Evolutionary conservation across 2,329 filamentous ascomycete species (phyloP).

Genomic region (Sordariomycetes sp.): DNA sequence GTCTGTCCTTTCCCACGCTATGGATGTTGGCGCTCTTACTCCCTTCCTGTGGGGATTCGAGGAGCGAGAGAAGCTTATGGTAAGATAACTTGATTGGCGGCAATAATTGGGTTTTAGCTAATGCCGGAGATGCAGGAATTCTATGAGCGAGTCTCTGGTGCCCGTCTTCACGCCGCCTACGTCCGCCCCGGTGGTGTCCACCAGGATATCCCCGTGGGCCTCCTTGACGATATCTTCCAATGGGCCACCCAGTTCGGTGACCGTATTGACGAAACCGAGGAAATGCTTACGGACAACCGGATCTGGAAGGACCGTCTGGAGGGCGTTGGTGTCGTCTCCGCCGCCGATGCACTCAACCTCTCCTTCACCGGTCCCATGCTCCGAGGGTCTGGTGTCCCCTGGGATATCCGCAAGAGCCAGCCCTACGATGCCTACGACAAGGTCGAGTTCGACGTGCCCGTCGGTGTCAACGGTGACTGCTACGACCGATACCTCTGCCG

Average conservation of each 20-base stretch:
- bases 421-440: conserved; percentile 97
- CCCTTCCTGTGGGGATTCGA: conserved; percentile 99
- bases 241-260: conserved; percentile 99
- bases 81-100: conserved; percentile 31
- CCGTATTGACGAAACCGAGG: conserved; percentile 96
- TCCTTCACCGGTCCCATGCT: conserved; percentile 97
- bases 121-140: conserved; percentile 65
- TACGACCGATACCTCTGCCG: conserved; percentile 98
- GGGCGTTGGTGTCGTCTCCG: conserved; percentile 82
- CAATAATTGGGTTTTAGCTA: neutral
- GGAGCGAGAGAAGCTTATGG: conserved; percentile 99
- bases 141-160: conserved; percentile 97
- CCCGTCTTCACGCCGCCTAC: conserved; percentile 93
- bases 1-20: conserved; percentile 93
- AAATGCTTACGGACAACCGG: conserved; percentile 97
- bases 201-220: conserved; percentile 85
- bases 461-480: conserved; percentile 94
- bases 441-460: conserved; percentile 96
- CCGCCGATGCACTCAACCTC: conserved; percentile 91
- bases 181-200: conserved; percentile 93
- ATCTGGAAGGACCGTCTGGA: conserved; percentile 96
- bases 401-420: conserved; percentile 92
- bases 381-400: conserved; percentile 88
- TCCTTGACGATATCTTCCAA: conserved; percentile 98
- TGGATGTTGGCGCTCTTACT: conserved; percentile 96